Evolutionary conservation across 2,329 filamentous ascomycete genomes (phyloP).

Genomic region (Phialemoniopsis sp.): DNA sequence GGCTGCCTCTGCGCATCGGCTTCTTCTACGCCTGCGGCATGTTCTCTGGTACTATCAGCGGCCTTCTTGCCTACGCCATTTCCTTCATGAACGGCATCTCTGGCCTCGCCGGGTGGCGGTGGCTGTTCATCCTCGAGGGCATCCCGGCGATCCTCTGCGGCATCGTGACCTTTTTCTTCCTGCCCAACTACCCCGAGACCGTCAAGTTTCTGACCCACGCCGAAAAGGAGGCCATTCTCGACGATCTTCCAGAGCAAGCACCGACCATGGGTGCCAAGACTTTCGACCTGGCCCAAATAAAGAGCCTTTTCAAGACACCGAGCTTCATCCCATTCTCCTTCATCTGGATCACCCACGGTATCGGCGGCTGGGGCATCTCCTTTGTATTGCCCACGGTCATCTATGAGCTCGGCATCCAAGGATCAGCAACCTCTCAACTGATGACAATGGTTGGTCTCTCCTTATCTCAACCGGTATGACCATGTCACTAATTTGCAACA

Average conservation of each 20-base stretch:
- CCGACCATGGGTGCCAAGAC: constrained; percentile 15
- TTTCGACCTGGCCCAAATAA: constrained; percentile 12
- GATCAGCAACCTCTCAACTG: constrained; percentile 18
- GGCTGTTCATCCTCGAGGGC: constrained; percentile 27
- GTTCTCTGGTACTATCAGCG: constrained; percentile 4
- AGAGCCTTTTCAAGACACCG: constrained; percentile 11
- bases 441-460: constrained; percentile 18
- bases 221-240: constrained; percentile 11
- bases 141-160: constrained; percentile 50
- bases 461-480: too few relatives aligned
- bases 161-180: constrained; percentile 55
- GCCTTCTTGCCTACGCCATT: constrained; percentile 25
- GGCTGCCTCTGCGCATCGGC: constrained; percentile 27
- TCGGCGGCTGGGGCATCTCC: constrained; percentile 20
- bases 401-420: constrained; percentile 19
- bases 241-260: constrained; percentile 15
- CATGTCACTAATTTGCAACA: too few relatives aligned
- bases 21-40: constrained; percentile 44
- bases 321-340: constrained; percentile 17
- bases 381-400: constrained; percentile 20
- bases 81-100: constrained; percentile 14
- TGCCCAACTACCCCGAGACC: constrained; percentile 66
- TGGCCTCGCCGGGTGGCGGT: constrained; percentile 8
- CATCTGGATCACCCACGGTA: constrained; percentile 20
- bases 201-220: constrained; percentile 48